Percentiles rank a stretch among this genome's conserved stretches.
phyloP scores from a whole-genome alignment of 129 eudicot species.

The Lonicera japonica region DNA sequence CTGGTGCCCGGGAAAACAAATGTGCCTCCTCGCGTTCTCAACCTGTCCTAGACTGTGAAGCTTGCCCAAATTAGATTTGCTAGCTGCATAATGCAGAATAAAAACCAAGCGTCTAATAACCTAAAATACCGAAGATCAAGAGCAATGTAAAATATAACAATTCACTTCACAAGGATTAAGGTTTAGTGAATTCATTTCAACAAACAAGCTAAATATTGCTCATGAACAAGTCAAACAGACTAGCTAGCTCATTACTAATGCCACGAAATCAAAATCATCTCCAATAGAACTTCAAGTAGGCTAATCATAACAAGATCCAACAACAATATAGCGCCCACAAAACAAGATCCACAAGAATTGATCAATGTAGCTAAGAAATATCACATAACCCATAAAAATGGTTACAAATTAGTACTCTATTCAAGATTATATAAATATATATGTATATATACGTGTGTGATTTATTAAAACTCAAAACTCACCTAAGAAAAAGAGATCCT shows the following conservation, averaged over 20 bases:
- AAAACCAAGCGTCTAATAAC: neutral
- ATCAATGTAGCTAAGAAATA: no score
- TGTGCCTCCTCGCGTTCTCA: constrained; percentile 72
- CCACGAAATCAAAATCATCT: no score
- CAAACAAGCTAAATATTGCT: no score
- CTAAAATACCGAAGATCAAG: neutral
- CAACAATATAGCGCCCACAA: neutral
- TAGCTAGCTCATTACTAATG: no score
- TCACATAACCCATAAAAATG: no score
- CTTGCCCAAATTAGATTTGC: constrained; percentile 19
- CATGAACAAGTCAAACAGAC: no score
- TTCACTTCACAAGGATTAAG: no score
- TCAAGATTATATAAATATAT: no score
- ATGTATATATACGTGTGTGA: no score
- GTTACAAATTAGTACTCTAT: no score
- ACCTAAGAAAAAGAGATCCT: constrained; percentile 83
- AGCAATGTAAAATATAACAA: no score
- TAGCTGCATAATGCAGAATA: neutral
- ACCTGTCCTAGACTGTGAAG: constrained; percentile 82
- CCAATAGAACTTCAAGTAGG: neutral
- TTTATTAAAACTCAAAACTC: constrained; percentile 16
- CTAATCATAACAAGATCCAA: neutral
- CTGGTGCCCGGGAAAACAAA: constrained; percentile 45
- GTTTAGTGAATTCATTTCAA: no score
- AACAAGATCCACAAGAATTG: neutral